A percentile compares a stretch with the other conserved stretches of the same genome.
Conservation (phyloP, 2,329 filamentous ascomycete species). For the Aspergillus viridinutans region DNA sequence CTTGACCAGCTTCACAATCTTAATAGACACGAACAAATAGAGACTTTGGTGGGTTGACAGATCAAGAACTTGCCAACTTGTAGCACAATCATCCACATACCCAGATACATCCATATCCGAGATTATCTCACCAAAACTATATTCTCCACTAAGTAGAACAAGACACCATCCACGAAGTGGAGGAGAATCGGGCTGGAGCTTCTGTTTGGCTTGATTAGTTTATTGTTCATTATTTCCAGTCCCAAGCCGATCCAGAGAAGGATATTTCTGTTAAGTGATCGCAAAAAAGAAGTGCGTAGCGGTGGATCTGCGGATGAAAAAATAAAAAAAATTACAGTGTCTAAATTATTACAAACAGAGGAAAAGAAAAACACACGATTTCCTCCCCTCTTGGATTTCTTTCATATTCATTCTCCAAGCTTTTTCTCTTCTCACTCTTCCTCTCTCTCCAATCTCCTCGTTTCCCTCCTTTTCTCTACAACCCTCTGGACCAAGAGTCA, state of each 20-base stretch:
- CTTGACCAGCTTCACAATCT: background rate
- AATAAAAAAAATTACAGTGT: conserved; percentile 16
- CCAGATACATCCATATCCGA: background rate
- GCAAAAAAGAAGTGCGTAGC: conserved; percentile 8
- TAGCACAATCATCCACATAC: background rate
- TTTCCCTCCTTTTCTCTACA: background rate
- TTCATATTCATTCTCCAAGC: conserved; percentile 13
- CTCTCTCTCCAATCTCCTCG: background rate
- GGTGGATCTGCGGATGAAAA: conserved; percentile 29
- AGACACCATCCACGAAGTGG: background rate
- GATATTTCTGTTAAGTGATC: background rate
- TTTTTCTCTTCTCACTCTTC: conserved; percentile 2
- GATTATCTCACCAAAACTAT: background rate
- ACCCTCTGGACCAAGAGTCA: background rate
- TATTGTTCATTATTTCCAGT: background rate
- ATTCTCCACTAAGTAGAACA: background rate
- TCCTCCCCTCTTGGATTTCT: conserved; percentile 16
- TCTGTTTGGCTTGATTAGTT: background rate
- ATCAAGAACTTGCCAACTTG: background rate
- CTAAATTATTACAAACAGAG: conserved; percentile 32
- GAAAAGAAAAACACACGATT: conserved; percentile 33
- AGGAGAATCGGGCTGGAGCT: background rate
- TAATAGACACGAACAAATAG: background rate
- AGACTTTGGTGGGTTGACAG: background rate
- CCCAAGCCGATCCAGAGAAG: conserved; percentile 2